Base-by-base conservation (phyloP, 768 basidiomycete genomes). In the Hypholoma sublateritium region DNA sequence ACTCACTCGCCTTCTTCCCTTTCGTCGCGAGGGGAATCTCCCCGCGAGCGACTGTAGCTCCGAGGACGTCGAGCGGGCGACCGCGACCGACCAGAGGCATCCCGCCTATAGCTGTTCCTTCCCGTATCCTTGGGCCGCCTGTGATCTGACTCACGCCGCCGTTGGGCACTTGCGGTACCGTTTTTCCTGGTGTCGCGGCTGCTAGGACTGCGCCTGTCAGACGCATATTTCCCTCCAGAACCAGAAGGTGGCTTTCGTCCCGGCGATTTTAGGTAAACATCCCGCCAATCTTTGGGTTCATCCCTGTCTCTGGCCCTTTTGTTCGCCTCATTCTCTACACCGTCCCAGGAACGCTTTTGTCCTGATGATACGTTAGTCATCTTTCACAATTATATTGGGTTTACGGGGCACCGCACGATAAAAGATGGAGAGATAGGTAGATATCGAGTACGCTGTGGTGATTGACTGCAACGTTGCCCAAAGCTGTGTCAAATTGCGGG, bases 1-100 rank as follows among this genome's bases (percentile, higher is more conserved):
- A 94, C 94, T 89, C 74, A 95, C 93, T 96, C 94, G 79, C 91
- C 93, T 80, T 95, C 94, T 76, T 94, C 91, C 69, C 73, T 88
- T 62, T 92, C 91, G 12, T 84, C 82, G 19, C 34, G 32, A 19
- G 19, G 21, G 9, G 48, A 48, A 51, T 81, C 81, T 12, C 70
- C 41, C 43, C 62, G 52, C 57, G 65, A 55, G 22, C 49, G 61
- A 48, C 63, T 65, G 5, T 65, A 65, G n/a, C 55, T 59, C 9
- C 63, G 67, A 16, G 61, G 52, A 16, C 62, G 62, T 5, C 54
- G 62, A 28, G 58, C 61, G 14, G 67, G 69, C 35, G 64, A 67
- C 59, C 61, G 67, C 32, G 68, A 67, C 13, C 62, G 62, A 48
- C 17, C n/a, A 34, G 44, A 7, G 14, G 55, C 58, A 24, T 55